A percentile compares a stretch with the other conserved stretches of the same genome.
Conservation (phyloP, 2,329 filamentous ascomycete species). For the Pseudocercospora crystallina region DNA sequence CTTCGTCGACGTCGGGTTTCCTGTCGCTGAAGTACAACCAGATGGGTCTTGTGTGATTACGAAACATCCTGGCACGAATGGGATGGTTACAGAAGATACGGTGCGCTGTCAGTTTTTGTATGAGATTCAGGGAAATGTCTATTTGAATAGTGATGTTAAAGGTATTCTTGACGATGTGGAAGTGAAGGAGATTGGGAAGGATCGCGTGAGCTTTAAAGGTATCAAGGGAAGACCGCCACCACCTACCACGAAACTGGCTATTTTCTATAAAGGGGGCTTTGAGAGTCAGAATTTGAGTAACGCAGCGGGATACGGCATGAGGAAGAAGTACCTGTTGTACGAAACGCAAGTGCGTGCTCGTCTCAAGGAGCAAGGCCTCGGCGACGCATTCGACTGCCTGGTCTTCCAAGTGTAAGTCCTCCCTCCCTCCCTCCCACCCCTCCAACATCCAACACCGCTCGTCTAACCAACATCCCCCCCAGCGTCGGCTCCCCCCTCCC, state of each 20-base stretch:
- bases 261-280: constrained; percentile 49
- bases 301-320: constrained; percentile 46
- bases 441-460: constrained; percentile 25
- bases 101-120: constrained; percentile 55
- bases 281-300: constrained; percentile 49
- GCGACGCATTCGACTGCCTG: constrained; percentile 13
- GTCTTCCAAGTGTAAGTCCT: constrained; percentile 24
- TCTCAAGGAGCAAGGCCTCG: constrained; percentile 23
- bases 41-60: constrained; percentile 33
- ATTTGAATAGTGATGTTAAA: constrained; percentile 59
- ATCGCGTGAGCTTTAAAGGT: constrained; percentile 52
- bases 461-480: constrained; percentile 29
- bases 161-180: constrained; percentile 51
- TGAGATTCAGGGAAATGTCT: constrained; percentile 57
- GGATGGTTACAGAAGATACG: constrained; percentile 45
- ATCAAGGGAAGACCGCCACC: constrained; percentile 48
- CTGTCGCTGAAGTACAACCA: constrained; percentile 30
- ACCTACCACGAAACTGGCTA: constrained; percentile 52
- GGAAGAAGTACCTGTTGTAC: constrained; percentile 47
- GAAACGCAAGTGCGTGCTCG: constrained; percentile 45
- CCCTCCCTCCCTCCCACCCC: constrained; percentile 37
- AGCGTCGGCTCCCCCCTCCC: constrained; percentile 47
- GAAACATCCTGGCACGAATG: constrained; percentile 35
- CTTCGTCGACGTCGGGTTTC: constrained; percentile 33
- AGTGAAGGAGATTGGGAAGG: constrained; percentile 52